Evolutionary conservation across 2,329 filamentous ascomycete species (phyloP).

Genomic region (Capronia americana): DNA sequence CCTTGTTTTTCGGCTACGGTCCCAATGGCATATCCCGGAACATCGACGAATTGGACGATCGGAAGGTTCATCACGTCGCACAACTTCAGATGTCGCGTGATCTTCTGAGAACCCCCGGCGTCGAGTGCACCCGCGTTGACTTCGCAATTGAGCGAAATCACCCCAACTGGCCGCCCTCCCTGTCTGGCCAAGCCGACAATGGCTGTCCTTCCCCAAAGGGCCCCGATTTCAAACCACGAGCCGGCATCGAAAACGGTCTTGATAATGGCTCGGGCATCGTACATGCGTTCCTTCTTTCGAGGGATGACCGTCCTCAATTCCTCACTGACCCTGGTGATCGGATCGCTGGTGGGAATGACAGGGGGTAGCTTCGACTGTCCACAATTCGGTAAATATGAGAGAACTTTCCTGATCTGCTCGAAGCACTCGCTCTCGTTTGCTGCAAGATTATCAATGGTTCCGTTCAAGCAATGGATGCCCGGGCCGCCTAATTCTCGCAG

Average conservation of each 20-base stretch:
- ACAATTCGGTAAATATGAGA: conserved; percentile 65
- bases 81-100: conserved; percentile 66
- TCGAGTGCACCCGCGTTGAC: conserved; percentile 67
- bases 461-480: conserved; percentile 67
- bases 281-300: conserved; percentile 64
- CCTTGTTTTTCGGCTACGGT: conserved; percentile 65
- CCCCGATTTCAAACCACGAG: conserved; percentile 69
- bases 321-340: conserved; percentile 56
- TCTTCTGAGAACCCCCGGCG: conserved; percentile 65
- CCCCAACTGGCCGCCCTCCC: conserved; percentile 63
- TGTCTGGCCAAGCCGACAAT: conserved; percentile 67
- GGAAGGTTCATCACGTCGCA: conserved; percentile 71
- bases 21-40: conserved; percentile 68
- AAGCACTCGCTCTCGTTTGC: conserved; percentile 66
- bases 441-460: conserved; percentile 70
- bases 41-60: conserved; percentile 67
- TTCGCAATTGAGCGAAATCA: conserved; percentile 60
- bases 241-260: conserved; percentile 60
- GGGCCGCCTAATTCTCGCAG: conserved; percentile 64
- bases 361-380: conserved; percentile 60
- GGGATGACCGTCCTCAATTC: conserved; percentile 65
- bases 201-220: conserved; percentile 66
- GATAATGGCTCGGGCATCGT: conserved; percentile 65
- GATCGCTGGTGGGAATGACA: conserved; percentile 54
- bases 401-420: conserved; percentile 63